Evolutionary conservation across 75 land plant genomes (phyloP), one percentile per base, ranked within the genome.

Genomic region (Picea sitchensis): DNA sequence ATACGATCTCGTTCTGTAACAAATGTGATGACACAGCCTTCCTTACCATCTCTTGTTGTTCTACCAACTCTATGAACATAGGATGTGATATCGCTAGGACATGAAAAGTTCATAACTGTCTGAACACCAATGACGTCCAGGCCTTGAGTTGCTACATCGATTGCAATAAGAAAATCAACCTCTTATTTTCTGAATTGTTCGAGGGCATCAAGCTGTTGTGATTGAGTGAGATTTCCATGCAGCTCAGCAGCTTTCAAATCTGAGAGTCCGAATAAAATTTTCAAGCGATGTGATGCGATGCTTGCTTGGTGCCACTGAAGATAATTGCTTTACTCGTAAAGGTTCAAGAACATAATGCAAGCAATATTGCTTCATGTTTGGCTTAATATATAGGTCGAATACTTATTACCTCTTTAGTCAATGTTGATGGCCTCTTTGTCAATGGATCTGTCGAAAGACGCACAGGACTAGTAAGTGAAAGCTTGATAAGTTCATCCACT

Each of bases 51-150:
- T 86, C 99, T 90, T 76, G 99, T 98, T 72, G 99, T 97, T 64
- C 99, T 89, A 36, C 99, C 99, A 15, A 97, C 99, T 77, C 99
- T 87, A 85, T 97, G 99, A 82, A 97, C 91, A 82, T 97, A 97
- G 56, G n/a, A n/a, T n/a, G n/a, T n/a, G n/a, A n/a, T n/a, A n/a
- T n/a, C n/a, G n/a, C n/a, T n/a, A n/a, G n/a, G n/a, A n/a, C n/a
- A n/a, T n/a, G n/a, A n/a, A n/a, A n/a, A n/a, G n/a, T n/a, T n/a
- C n/a, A n/a, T n/a, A n/a, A n/a, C n/a, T n/a, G n/a, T n/a, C n/a
- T n/a, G n/a, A n/a, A n/a, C n/a, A n/a, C n/a, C n/a, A n/a, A n/a
- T n/a, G n/a, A n/a, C n/a, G n/a, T n/a, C n/a, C n/a, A n/a, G n/a
- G n/a, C n/a, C n/a, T n/a, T n/a, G n/a, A n/a, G n/a, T n/a, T n/a